Percentiles rank a stretch among this genome's conserved stretches.
phyloP scores from a whole-genome alignment of 2,329 filamentous ascomycete species.

The Neonectria sp. region DNA sequence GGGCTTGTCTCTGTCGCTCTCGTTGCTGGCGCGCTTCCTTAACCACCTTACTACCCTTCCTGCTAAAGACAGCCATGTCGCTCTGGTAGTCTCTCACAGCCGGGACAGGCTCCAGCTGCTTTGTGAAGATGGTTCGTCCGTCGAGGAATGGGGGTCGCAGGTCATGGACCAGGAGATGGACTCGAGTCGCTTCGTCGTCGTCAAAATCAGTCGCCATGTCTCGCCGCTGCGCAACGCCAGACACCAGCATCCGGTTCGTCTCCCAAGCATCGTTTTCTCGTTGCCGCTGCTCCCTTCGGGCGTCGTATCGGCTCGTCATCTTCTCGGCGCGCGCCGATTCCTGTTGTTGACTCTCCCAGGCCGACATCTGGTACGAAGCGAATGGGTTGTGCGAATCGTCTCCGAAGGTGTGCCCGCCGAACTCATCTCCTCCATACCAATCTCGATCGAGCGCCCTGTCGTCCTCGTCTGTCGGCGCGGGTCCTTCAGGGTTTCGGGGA shows the following conservation, averaged over 20 bases:
- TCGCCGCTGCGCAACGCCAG: constrained; percentile 91
- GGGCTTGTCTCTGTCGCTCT: constrained; percentile 93
- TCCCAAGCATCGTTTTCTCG: constrained; percentile 99
- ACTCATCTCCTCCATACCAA: constrained; percentile 93
- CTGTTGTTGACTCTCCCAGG: constrained; percentile 83
- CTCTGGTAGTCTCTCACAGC: constrained; percentile 95
- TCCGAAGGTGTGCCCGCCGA: constrained; percentile 85
- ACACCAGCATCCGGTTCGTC: constrained; percentile 97
- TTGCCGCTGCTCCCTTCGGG: constrained; percentile 86
- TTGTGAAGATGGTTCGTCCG: constrained; percentile 95
- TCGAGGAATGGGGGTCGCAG: constrained; percentile 95
- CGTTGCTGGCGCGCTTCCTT: constrained; percentile 92
- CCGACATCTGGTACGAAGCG: constrained; percentile 80
- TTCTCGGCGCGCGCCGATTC: constrained; percentile 85
- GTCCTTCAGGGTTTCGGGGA: constrained; percentile 60
- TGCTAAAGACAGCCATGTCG: constrained; percentile 98
- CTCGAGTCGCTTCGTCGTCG: constrained; percentile 89
- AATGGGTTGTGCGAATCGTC: constrained; percentile 96
- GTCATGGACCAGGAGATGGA: constrained; percentile 94
- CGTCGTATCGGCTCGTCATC: constrained; percentile 79
- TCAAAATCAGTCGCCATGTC: constrained; percentile 89
- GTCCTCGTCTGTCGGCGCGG: constrained; percentile 78
- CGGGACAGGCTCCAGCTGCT: constrained; percentile 94
- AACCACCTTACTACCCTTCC: constrained; percentile 94
- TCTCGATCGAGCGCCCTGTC: constrained; percentile 86